phyloP scores from a whole-genome alignment of 306 rosid species.

The Medicago lupulina region DNA sequence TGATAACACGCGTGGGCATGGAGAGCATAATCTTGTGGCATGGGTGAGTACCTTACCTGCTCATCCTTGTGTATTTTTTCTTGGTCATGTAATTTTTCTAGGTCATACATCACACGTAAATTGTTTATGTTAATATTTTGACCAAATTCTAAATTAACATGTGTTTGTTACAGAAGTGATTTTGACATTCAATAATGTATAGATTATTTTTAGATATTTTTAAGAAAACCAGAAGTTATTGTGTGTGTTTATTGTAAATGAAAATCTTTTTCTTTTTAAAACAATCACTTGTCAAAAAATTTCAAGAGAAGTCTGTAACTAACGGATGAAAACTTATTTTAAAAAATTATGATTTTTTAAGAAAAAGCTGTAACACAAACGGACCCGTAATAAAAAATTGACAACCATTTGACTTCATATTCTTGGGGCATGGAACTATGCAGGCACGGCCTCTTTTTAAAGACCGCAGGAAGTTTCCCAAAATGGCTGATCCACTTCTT shows the following conservation, averaged over 20 bases:
- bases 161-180: neutral
- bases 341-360: too few relatives aligned
- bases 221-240: neutral
- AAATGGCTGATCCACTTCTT: constrained; percentile 94
- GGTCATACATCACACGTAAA: neutral
- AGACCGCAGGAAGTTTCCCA: constrained; percentile 90
- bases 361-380: neutral
- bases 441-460: constrained; percentile 94
- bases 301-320: neutral
- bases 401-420: constrained; percentile 35
- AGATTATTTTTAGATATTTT: neutral
- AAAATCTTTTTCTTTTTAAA: too few relatives aligned
- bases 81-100: neutral
- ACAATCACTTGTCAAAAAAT: too few relatives aligned
- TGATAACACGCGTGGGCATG: constrained; percentile 76
- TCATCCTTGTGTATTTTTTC: constrained; percentile 19
- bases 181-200: neutral
- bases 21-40: constrained; percentile 96
- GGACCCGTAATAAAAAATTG: neutral
- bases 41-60: constrained; percentile 67
- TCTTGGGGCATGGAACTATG: constrained; percentile 38
- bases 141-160: constrained; percentile 18
- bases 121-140: constrained; percentile 5
- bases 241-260: too few relatives aligned
- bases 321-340: too few relatives aligned